Evolutionary conservation across 164 flowering plant genomes (phyloP), one percentile per base, ranked within the genome.

Genomic region (Amborella trichopoda): DNA sequence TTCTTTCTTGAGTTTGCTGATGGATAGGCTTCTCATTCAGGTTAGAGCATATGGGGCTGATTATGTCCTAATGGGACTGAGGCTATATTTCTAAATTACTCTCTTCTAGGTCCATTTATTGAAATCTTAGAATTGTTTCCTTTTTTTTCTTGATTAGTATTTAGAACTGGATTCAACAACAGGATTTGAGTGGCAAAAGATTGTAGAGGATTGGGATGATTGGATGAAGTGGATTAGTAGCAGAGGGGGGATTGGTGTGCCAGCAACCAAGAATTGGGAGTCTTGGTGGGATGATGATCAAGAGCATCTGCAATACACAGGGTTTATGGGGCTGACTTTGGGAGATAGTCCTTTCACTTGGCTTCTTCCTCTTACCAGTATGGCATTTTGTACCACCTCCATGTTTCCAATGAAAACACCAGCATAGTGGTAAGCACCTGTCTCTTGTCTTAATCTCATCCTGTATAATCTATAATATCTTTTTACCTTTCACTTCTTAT

Each of bases 201-300:
- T 85, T 53, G 95, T 85, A 44, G 99, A 93, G 1, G 99, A 93
- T 47, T 88, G 82, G 81, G 94, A 85, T 39, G 99, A 93, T 50
- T 93, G 96, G 96, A 6, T 67, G 9, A 93, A 93, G 59, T 93
- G 99, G 99, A 88, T 88, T 19, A 83, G 66, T 60, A 77, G 70
- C 56, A 53, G 63, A 25, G 99, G 99, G 6, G 97, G 99, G 33
- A 80, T 93, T 55, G 95, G 96, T 43, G 94, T 85, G 23, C 94
- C 91, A 1, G 84, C 94, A 58, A 65, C 26, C 65, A 85, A 88
- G 69, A 88, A 95, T 64, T 93, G 97, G 99, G 95, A 93, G 57
- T 88, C 97, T 3, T 93, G 99, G 99, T 93, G 99, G 99, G 86
- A 77, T 3, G 97, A 93, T 54, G 99, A 88, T 57, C 99, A 93